Percentiles rank a stretch among this genome's conserved stretches.
Evolutionary conservation across 441 rosid species (phyloP).

Genomic region (Eutrema salsugineum): DNA sequence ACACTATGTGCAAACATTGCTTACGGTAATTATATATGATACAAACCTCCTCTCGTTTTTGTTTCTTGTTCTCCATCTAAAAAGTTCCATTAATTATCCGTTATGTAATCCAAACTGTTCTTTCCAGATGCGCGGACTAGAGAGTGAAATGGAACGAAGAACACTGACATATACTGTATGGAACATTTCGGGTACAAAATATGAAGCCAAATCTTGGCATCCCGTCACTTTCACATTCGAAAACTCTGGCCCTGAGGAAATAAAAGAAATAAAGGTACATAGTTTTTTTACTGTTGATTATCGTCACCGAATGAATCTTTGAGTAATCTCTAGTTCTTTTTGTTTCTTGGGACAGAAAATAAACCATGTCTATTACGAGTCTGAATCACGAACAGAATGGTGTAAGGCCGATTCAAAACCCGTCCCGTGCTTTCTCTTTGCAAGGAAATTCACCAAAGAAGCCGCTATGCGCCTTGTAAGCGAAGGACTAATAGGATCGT

Average conservation of each 20-base stretch:
- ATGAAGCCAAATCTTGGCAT: slow-evolving; percentile 81
- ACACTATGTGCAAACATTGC: slow-evolving; percentile 81
- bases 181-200: slow-evolving; percentile 59
- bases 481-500: slow-evolving; percentile 50
- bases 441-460: slow-evolving; percentile 82
- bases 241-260: slow-evolving; percentile 49
- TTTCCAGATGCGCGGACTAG: slow-evolving; percentile 71
- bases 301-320: not conserved
- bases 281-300: not conserved
- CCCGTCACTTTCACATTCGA: slow-evolving; percentile 71
- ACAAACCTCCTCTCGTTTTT: not conserved
- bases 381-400: slow-evolving; percentile 87
- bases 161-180: slow-evolving; percentile 91
- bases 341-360: slow-evolving; percentile 48
- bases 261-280: slow-evolving; percentile 72
- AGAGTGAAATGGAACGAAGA: slow-evolving; percentile 77
- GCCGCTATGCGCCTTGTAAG: slow-evolving; percentile 88
- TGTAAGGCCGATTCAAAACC: slow-evolving; percentile 45
- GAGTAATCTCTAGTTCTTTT: not conserved
- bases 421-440: slow-evolving; percentile 81
- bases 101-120: not conserved
- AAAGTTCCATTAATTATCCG: not conserved
- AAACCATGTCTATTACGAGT: slow-evolving; percentile 63
- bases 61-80: not conserved
- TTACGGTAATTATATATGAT: slow-evolving; percentile 49